phyloP scores from a whole-genome alignment of 352 stramenopile species.

The Phytophthora palmivora region DNA sequence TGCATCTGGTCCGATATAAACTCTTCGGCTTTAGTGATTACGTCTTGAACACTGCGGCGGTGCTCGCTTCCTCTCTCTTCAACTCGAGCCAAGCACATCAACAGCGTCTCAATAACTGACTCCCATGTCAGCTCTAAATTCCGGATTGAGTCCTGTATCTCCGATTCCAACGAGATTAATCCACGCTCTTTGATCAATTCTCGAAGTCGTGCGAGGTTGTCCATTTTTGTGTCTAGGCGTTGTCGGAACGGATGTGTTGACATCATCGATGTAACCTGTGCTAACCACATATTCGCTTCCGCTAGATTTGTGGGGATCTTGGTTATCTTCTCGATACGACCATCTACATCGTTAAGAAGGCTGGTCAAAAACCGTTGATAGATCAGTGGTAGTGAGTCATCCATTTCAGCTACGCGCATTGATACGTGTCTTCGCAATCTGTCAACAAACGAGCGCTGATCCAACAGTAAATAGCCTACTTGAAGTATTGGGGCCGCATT shows the following conservation, averaged over 20 bases:
- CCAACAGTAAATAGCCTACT: slow-evolving; percentile 59
- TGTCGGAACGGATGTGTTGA: slow-evolving; percentile 54
- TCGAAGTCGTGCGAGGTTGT: slow-evolving; percentile 57
- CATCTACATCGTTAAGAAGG: slow-evolving; percentile 60
- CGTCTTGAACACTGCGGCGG: slow-evolving; percentile 59
- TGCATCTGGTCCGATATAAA: slow-evolving; percentile 48
- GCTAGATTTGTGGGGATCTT: slow-evolving; percentile 63
- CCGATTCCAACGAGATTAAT: slow-evolving; percentile 14
- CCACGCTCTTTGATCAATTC: slow-evolving; percentile 43
- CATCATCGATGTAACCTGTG: slow-evolving; percentile 64
- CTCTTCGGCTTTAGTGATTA: slow-evolving; percentile 57
- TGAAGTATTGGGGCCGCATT: slow-evolving; percentile 43
- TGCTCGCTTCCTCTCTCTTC: slow-evolving; percentile 72
- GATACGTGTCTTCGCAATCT: slow-evolving; percentile 43
- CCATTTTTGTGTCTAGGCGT: slow-evolving; percentile 57
- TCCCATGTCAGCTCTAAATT: slow-evolving; percentile 71
- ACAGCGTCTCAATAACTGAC: slow-evolving; percentile 64
- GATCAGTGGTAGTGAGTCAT: slow-evolving; percentile 50
- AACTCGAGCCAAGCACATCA: slow-evolving; percentile 63
- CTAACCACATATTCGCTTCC: slow-evolving; percentile 58
- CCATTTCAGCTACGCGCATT: slow-evolving; percentile 45
- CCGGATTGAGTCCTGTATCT: slow-evolving; percentile 34
- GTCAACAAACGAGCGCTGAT: slow-evolving; percentile 51
- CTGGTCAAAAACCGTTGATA: slow-evolving; percentile 59
- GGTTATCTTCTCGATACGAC: slow-evolving; percentile 61